These are phyloP conservation scores for Wickerhamomyces chaumierensis DNA, from an alignment of 805 yeast species.

Conservation along the genomic window DNA sequence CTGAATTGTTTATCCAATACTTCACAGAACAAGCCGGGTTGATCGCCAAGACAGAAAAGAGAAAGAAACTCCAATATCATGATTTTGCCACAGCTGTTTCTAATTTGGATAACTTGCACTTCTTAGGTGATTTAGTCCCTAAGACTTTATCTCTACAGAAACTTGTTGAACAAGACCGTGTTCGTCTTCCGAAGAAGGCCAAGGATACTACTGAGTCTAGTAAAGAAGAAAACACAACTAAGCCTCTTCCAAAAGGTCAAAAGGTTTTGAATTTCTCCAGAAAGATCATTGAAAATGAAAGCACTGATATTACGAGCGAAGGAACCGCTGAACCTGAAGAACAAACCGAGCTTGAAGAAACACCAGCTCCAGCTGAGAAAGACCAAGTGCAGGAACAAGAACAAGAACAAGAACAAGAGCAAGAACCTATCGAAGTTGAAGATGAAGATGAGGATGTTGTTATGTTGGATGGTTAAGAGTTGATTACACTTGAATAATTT, in stretches of 20 bases:
- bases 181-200: conserved; percentile 16
- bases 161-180: conserved; percentile 28
- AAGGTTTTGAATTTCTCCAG: conserved; percentile 23
- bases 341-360: conserved; percentile 15
- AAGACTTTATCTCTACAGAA: conserved; percentile 40
- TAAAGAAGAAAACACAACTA: conserved; percentile 3
- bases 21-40: conserved; percentile 62
- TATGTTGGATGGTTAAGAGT: neutral
- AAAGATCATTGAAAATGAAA: conserved; percentile 1
- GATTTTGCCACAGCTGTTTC: conserved; percentile 60
- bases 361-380: neutral
- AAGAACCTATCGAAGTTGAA: conserved; percentile 5
- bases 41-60: conserved; percentile 49
- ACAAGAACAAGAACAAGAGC: too few species aligned
- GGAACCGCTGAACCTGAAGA: conserved; percentile 17
- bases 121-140: conserved; percentile 60
- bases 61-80: conserved; percentile 59
- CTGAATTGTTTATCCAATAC: conserved; percentile 62
- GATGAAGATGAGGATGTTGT: neutral
- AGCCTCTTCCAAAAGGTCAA: conserved; percentile 29
- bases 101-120: conserved; percentile 46
- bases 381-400: conserved; percentile 13
- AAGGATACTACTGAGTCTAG: conserved; percentile 13
- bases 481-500: too few species aligned
- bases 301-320: conserved; percentile 3